Conservation (phyloP, 2,329 filamentous ascomycete genomes). For the Pseudogymnoascus destructans region DNA sequence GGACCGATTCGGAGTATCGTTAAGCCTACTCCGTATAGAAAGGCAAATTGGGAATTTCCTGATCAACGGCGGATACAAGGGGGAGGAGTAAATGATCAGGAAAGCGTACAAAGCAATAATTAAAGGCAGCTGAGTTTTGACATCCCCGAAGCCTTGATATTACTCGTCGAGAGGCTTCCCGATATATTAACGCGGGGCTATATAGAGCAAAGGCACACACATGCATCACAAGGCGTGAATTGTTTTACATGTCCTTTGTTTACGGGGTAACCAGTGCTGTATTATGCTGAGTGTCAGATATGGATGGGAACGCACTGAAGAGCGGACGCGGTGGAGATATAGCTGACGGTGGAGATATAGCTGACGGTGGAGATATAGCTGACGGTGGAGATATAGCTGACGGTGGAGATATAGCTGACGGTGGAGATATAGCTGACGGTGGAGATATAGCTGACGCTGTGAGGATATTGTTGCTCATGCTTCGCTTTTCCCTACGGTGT, state of each 20-base stretch:
- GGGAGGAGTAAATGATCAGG: not conserved
- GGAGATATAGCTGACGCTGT: not conserved
- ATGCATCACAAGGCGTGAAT: not conserved
- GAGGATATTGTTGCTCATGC: not conserved
- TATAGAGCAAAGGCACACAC: not conserved
- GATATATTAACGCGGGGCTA: not conserved
- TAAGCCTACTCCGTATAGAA: not conserved
- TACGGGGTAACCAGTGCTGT: not conserved
- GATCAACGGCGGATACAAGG: not conserved
- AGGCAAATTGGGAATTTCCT: not conserved
- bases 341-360: not conserved
- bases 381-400: not conserved
- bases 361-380: not conserved
- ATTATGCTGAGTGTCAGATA: not conserved
- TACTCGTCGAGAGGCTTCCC: not conserved
- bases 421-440: not conserved
- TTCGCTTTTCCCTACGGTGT: not conserved
- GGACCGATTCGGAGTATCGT: not conserved
- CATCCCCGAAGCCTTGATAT: not conserved
- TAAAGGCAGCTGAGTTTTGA: conserved; percentile 6
- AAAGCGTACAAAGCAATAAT: not conserved
- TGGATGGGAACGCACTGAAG: not conserved
- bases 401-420: not conserved
- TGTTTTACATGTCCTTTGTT: conserved; percentile 6
- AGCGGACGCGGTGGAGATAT: not conserved